phyloP scores from a whole-genome alignment of 2,329 filamentous ascomycete species.

The Magnaporthiopsis rhizophila region DNA sequence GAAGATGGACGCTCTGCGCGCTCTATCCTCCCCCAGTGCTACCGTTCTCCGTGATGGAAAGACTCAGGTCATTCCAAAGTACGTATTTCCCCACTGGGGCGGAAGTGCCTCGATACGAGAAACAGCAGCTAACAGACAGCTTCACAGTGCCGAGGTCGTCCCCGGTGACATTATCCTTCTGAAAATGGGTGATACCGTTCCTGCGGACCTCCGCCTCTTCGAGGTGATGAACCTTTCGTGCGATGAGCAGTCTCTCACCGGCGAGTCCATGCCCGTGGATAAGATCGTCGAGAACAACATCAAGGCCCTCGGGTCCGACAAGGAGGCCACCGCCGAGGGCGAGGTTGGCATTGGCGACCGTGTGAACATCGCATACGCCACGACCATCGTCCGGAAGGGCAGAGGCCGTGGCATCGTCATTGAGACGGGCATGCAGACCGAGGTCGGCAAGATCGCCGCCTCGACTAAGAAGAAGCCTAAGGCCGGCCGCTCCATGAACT shows the following conservation, averaged over 20 bases:
- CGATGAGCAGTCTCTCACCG: slow-evolving; percentile 71
- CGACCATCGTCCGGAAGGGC: slow-evolving; percentile 64
- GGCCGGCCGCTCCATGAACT: slow-evolving; percentile 34
- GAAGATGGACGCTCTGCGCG: slow-evolving; percentile 56
- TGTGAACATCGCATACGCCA: slow-evolving; percentile 68
- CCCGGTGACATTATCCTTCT: slow-evolving; percentile 63
- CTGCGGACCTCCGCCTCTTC: slow-evolving; percentile 62
- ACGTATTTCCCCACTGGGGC: slow-evolving; percentile 21
- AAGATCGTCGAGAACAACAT: slow-evolving; percentile 50
- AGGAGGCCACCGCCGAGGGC: slow-evolving; percentile 30
- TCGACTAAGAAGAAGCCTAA: slow-evolving; percentile 45
- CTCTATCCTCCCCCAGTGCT: slow-evolving; percentile 55
- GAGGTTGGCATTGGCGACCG: slow-evolving; percentile 63
- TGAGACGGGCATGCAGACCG: slow-evolving; percentile 65
- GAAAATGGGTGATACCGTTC: slow-evolving; percentile 66
- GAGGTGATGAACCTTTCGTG: slow-evolving; percentile 73
- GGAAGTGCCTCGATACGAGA: not conserved
- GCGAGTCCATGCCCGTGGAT: slow-evolving; percentile 65
- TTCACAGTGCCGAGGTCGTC: slow-evolving; percentile 49
- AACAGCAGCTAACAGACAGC: not conserved
- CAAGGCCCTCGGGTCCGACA: slow-evolving; percentile 36
- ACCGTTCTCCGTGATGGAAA: slow-evolving; percentile 54
- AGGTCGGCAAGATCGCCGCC: slow-evolving; percentile 69
- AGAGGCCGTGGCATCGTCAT: slow-evolving; percentile 66
- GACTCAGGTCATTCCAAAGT: slow-evolving; percentile 50